phyloP scores from a whole-genome alignment of 768 basidiomycete genomes.

The Chiua virens region DNA sequence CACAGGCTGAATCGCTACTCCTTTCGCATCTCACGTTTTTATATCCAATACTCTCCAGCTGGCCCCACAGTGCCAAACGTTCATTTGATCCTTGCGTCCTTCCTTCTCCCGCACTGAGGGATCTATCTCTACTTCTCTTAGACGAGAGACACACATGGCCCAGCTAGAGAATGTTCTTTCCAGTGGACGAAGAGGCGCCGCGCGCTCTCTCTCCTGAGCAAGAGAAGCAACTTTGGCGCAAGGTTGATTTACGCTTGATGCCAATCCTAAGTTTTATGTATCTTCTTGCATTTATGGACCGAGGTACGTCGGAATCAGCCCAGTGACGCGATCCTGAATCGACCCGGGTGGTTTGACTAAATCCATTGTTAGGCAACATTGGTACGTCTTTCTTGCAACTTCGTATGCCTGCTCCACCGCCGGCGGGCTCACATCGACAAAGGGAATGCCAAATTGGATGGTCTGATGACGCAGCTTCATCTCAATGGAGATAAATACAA shows the following conservation, averaged over 20 bases:
- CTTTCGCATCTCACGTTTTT: too few species aligned
- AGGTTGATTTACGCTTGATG: conserved; percentile 56
- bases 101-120: too few species aligned
- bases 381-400: conserved; percentile 34
- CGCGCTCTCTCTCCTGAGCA: conserved; percentile 31
- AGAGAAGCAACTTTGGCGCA: conserved; percentile 54
- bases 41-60: too few species aligned
- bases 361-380: conserved; percentile 48
- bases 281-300: conserved; percentile 61
- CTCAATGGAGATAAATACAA: conserved; percentile 63
- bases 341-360: not conserved
- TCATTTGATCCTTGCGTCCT: too few species aligned
- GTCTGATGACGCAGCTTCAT: conserved; percentile 53
- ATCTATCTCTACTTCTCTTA: too few species aligned
- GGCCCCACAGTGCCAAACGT: too few species aligned
- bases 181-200: not conserved
- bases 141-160: not conserved
- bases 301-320: conserved; percentile 40
- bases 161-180: not conserved
- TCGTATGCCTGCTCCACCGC: not conserved
- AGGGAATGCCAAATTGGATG: conserved; percentile 69
- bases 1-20: too few species aligned
- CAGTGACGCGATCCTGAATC: not conserved
- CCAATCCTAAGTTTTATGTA: conserved; percentile 60
- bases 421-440: not conserved